Evolutionary conservation across 2,329 filamentous ascomycete species (phyloP).

Genomic region (Sordariomycetes sp.): DNA sequence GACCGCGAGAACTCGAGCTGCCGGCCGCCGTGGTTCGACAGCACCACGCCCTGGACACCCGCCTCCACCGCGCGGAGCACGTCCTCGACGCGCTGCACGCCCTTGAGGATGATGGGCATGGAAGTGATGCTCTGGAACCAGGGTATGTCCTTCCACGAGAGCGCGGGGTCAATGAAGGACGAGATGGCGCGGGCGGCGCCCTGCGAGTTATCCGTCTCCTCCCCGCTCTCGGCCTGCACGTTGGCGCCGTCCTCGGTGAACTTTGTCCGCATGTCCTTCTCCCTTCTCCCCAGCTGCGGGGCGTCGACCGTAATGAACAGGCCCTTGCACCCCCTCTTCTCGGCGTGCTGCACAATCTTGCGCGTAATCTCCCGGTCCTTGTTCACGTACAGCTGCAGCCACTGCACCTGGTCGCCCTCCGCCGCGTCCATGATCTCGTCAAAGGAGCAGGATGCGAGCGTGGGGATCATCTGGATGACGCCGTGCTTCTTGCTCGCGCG

Average conservation of each 20-base stretch:
- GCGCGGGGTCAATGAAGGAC: slow-evolving; percentile 87
- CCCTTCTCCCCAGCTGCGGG: slow-evolving; percentile 82
- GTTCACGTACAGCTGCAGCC: slow-evolving; percentile 97
- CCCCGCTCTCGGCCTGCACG: slow-evolving; percentile 54
- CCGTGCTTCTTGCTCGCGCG: slow-evolving; percentile 73
- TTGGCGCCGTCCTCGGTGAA: slow-evolving; percentile 73
- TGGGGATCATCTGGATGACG: slow-evolving; percentile 97
- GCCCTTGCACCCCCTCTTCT: slow-evolving; percentile 81
- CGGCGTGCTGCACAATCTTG: slow-evolving; percentile 82
- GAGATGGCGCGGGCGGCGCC: slow-evolving; percentile 91
- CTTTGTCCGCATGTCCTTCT: slow-evolving; percentile 96
- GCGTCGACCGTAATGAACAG: slow-evolving; percentile 98
- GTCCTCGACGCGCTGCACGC: slow-evolving; percentile 91
- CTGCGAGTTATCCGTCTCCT: slow-evolving; percentile 71
- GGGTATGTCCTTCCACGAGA: slow-evolving; percentile 86
- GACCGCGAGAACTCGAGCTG: slow-evolving; percentile 89
- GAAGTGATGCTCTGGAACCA: slow-evolving; percentile 86
- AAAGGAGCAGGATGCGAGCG: slow-evolving; percentile 89
- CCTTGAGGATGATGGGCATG: slow-evolving; percentile 95
- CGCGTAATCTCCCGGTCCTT: slow-evolving; percentile 85
- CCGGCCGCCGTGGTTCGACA: slow-evolving; percentile 91
- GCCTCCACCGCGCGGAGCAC: slow-evolving; percentile 74
- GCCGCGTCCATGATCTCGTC: slow-evolving; percentile 90
- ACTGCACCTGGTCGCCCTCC: slow-evolving; percentile 72
- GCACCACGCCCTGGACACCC: slow-evolving; percentile 77